These are phyloP conservation scores for Priceomyces melissophilus DNA, from an alignment of 805 yeast species.

Conservation along the genomic window DNA sequence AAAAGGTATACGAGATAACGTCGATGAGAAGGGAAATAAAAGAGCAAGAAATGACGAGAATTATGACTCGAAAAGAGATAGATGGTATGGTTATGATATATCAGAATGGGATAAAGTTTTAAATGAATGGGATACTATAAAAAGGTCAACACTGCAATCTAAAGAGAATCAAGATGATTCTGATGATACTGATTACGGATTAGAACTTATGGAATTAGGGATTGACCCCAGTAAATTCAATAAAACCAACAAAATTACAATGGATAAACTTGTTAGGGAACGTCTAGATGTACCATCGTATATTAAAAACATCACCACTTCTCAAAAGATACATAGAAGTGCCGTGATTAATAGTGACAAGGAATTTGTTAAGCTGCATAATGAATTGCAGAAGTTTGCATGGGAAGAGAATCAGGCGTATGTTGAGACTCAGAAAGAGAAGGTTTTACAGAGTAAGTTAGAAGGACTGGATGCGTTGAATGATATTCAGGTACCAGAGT, in stretches of 20 bases:
- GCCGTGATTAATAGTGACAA: slow-evolving; percentile 36
- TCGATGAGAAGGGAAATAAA: slow-evolving; percentile 16
- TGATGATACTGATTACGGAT: slow-evolving; percentile 39
- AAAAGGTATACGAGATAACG: slow-evolving; percentile 51
- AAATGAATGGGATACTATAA: slow-evolving; percentile 42
- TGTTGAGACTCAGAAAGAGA: slow-evolving; percentile 9
- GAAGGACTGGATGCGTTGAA: slow-evolving; percentile 9
- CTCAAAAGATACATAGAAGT: slow-evolving; percentile 20
- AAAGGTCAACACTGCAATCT: slow-evolving; percentile 9
- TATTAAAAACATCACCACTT: slow-evolving; percentile 47
- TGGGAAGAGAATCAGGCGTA: slow-evolving; percentile 26
- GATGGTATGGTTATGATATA: slow-evolving; percentile 78
- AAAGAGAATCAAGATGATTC: slow-evolving; percentile 18
- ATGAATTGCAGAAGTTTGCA: slow-evolving; percentile 30
- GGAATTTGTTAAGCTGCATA: slow-evolving; percentile 45
- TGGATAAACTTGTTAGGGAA: slow-evolving; percentile 52
- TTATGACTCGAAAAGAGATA: slow-evolving; percentile 72
- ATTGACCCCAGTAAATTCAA: slow-evolving; percentile 23
- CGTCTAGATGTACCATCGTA: slow-evolving; percentile 70
- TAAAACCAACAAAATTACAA: slow-evolving; percentile 27
- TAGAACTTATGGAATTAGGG: slow-evolving; percentile 36
- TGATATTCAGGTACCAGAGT: slow-evolving; percentile 4
- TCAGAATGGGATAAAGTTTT: slow-evolving; percentile 56
- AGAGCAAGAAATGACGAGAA: slow-evolving; percentile 27
- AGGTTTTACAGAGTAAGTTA: slow-evolving; percentile 7